Evolutionary conservation across 2,329 filamentous ascomycete species (phyloP).

Genomic region (Capronia epimyces): DNA sequence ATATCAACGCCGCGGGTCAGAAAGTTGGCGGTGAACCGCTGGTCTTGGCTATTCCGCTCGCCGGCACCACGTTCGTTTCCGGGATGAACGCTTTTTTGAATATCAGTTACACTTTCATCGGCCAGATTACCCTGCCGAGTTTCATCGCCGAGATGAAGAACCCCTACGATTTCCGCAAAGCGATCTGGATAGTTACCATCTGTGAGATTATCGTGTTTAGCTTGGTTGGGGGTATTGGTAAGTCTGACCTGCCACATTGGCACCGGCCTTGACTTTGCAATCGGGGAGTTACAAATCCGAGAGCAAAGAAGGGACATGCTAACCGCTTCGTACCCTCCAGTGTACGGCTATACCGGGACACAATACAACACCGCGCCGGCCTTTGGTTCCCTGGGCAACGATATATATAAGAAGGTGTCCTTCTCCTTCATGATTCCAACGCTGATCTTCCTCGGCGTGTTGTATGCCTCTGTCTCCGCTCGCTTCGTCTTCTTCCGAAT

Average conservation of each 20-base stretch:
- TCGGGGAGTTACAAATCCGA: not conserved
- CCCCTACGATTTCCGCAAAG: conserved; percentile 81
- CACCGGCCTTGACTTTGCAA: not conserved
- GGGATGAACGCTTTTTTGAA: conserved; percentile 88
- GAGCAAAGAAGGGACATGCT: not conserved
- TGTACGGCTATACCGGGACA: conserved; percentile 65
- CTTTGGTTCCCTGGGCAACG: conserved; percentile 72
- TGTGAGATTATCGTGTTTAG: conserved; percentile 82
- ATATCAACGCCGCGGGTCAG: conserved; percentile 29
- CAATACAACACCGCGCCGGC: conserved; percentile 85
- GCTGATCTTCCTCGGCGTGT: conserved; percentile 81
- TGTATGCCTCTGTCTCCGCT: conserved; percentile 85
- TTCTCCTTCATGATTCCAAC: conserved; percentile 97
- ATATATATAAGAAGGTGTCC: conserved; percentile 74
- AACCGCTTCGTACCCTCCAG: not conserved
- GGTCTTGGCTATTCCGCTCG: conserved; percentile 62
- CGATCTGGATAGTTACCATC: conserved; percentile 83
- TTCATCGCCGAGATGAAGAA: conserved; percentile 93
- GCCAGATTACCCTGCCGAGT: conserved; percentile 85
- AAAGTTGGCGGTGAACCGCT: conserved; percentile 54
- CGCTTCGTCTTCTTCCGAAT: conserved; percentile 89
- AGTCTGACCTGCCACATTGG: not conserved
- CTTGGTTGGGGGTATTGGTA: conserved; percentile 65
- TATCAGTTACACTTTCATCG: conserved; percentile 94
- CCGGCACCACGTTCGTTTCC: conserved; percentile 70